A percentile compares a stretch with the other conserved stretches of the same genome.
Conservation (phyloP, 176 grass and related monocot species). For the Avena insularis region DNA sequence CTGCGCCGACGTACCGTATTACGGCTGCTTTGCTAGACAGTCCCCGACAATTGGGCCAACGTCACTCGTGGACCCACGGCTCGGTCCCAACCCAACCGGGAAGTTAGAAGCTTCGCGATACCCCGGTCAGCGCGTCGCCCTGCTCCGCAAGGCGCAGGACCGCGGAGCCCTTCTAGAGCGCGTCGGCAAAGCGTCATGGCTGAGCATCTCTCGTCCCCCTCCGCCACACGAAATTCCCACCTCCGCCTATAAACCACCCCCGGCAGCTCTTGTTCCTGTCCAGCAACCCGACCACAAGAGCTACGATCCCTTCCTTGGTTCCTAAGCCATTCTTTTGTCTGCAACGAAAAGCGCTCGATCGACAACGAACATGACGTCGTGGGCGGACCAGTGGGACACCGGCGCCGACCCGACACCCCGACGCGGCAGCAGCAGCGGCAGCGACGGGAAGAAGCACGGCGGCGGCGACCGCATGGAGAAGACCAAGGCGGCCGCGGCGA, state of each 20-base stretch:
- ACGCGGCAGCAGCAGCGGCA: background rate
- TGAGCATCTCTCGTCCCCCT: conserved; percentile 10
- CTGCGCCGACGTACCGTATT: no score
- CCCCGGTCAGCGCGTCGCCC: background rate
- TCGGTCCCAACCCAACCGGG: no score
- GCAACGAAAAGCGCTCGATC: background rate
- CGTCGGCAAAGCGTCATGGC: background rate
- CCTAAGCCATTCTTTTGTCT: background rate
- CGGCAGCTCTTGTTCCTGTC: no score
- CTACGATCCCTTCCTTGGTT: background rate
- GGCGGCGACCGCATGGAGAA: conserved; percentile 44
- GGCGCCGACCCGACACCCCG: conserved; percentile 47
- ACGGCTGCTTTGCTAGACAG: no score
- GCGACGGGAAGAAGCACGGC: background rate
- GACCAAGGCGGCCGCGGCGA: conserved; percentile 65
- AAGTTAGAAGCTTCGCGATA: background rate
- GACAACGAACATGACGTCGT: conserved; percentile 41
- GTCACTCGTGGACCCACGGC: no score
- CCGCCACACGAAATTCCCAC: background rate
- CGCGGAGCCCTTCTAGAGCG: background rate
- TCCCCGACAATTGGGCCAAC: no score
- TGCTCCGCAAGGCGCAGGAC: background rate
- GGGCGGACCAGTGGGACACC: conserved; percentile 95
- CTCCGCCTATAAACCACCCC: conserved; percentile 11
- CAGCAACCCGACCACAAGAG: background rate